A percentile compares a stretch with the other conserved stretches of the same genome.
phyloP scores from a whole-genome alignment of 1,284 basidiomycete genomes.

The Sanghuangporus sanghuang region DNA sequence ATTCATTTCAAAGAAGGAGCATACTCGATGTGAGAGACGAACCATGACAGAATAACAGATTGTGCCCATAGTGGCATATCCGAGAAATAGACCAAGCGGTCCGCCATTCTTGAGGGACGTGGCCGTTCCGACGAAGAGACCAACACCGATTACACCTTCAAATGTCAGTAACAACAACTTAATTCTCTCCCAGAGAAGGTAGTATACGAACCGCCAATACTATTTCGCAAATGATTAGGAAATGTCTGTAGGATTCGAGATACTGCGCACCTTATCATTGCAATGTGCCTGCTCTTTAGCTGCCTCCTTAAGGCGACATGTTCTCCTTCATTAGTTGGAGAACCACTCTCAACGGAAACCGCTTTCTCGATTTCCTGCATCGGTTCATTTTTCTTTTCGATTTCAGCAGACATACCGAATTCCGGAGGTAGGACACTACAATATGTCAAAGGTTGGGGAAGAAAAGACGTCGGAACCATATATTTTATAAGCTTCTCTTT shows the following conservation, averaged over 20 bases:
- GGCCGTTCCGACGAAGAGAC: constrained; percentile 62
- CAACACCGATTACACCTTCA: constrained; percentile 71
- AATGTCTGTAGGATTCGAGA: not conserved
- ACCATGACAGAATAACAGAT: constrained; percentile 62
- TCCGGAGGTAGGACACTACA: not conserved
- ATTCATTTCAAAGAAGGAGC: not conserved
- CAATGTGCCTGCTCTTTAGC: constrained; percentile 62
- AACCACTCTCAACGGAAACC: not conserved
- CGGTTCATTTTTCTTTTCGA: not conserved
- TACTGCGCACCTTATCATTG: constrained; percentile 56
- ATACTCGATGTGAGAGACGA: not conserved
- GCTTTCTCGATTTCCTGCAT: not conserved
- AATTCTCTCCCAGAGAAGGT: not conserved
- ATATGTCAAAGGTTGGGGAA: not conserved
- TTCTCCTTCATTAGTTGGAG: constrained; percentile 2
- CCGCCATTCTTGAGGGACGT: constrained; percentile 49
- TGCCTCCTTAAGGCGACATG: constrained; percentile 42
- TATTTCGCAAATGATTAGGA: constrained; percentile 20
- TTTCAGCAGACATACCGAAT: not conserved
- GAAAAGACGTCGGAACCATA: no score
- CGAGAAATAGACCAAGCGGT: constrained; percentile 56
- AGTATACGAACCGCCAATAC: constrained; percentile 29
- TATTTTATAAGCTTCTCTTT: no score
- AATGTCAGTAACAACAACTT: not conserved
- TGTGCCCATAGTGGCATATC: constrained; percentile 55